phyloP scores from a whole-genome alignment of 2,329 filamentous ascomycete genomes.

The Exophiala xenobiotica region DNA sequence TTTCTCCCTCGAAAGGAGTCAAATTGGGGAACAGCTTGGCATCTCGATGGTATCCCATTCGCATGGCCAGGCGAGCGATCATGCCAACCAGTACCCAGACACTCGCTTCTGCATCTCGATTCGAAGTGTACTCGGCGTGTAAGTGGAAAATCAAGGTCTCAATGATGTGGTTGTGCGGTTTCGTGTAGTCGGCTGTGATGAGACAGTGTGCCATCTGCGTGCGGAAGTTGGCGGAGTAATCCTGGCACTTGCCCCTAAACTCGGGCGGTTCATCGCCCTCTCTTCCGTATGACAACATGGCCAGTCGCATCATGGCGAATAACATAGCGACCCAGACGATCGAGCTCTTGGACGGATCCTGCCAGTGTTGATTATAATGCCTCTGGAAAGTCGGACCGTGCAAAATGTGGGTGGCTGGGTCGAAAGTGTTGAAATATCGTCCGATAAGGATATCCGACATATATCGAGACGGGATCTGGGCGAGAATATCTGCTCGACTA shows the following conservation, averaged over 20 bases:
- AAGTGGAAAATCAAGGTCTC: constrained; percentile 63
- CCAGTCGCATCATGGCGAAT: constrained; percentile 64
- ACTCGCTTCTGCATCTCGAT: constrained; percentile 59
- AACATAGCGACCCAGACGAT: constrained; percentile 63
- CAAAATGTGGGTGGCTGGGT: constrained; percentile 67
- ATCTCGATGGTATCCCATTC: constrained; percentile 66
- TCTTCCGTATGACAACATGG: constrained; percentile 61
- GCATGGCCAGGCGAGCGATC: constrained; percentile 62
- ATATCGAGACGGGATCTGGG: constrained; percentile 75
- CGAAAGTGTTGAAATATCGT: constrained; percentile 84
- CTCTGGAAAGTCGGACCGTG: constrained; percentile 83
- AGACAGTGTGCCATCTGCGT: constrained; percentile 63
- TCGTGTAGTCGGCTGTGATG: constrained; percentile 62
- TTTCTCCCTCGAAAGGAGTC: constrained; percentile 61
- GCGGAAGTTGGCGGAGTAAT: constrained; percentile 47
- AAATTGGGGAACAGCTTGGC: constrained; percentile 60
- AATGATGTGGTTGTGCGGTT: constrained; percentile 59
- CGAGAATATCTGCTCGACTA: constrained; percentile 73
- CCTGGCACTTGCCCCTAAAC: constrained; percentile 56
- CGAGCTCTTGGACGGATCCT: constrained; percentile 55
- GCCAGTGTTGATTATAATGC: constrained; percentile 64
- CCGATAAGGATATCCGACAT: constrained; percentile 81
- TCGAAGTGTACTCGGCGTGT: constrained; percentile 60
- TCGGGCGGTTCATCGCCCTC: constrained; percentile 64
- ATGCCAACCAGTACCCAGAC: constrained; percentile 61